Percentiles rank a stretch among this genome's conserved stretches.
phyloP scores from a whole-genome alignment of 2,329 filamentous ascomycete genomes.

The Elsinoe batatas region DNA sequence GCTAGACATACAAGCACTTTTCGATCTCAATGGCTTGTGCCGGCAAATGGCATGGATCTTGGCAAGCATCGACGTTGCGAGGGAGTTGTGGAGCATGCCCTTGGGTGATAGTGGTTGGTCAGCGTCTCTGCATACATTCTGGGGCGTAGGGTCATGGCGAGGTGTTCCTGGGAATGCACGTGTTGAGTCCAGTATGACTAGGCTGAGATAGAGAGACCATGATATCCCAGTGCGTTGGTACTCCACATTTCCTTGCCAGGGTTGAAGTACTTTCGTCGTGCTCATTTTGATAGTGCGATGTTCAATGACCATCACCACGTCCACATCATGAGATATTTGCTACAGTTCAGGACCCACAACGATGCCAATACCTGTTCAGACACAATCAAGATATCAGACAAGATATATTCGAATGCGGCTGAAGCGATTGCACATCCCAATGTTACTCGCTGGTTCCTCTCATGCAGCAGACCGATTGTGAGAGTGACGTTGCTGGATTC shows the following conservation, averaged over 20 bases:
- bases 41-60: not conserved
- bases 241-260: too few species aligned
- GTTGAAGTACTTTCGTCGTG: too few species aligned
- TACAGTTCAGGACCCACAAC: not conserved
- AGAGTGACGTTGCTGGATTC: too few species aligned
- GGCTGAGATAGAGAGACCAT: not conserved
- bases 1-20: not conserved
- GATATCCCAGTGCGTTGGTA: not conserved
- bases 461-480: too few species aligned
- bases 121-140: not conserved
- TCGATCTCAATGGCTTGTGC: not conserved
- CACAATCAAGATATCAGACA: not conserved
- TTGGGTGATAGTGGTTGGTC: not conserved
- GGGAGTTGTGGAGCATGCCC: conserved; percentile 1
- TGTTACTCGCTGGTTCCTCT: too few species aligned
- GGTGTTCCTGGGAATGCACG: not conserved
- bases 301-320: not conserved
- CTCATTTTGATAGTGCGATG: too few species aligned
- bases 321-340: not conserved
- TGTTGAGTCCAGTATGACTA: not conserved
- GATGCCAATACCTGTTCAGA: not conserved
- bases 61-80: not conserved
- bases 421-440: too few species aligned
- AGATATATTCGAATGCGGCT: too few species aligned
- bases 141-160: not conserved